Percentiles rank a stretch among this genome's conserved stretches.
phyloP scores from a whole-genome alignment of 345 rosid species.

The Limnanthes douglasii region DNA sequence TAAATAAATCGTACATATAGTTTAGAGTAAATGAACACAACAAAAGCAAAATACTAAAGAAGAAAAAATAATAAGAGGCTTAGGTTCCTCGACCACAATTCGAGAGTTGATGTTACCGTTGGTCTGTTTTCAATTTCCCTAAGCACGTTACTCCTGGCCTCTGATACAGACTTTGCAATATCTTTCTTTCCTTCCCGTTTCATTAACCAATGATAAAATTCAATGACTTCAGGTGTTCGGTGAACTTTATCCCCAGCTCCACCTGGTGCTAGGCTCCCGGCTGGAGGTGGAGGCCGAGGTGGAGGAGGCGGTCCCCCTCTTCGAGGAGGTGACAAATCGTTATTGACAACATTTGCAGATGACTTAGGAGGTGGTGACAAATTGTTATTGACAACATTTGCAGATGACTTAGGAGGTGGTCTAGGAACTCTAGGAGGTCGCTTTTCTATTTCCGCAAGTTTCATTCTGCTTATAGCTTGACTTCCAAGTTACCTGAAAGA shows the following conservation, averaged over 20 bases:
- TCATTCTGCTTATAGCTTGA: slow-evolving; percentile 44
- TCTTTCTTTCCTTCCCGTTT: slow-evolving; percentile 96
- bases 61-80: too few species aligned
- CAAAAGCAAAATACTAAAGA: too few species aligned
- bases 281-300: slow-evolving; percentile 68
- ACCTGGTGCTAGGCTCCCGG: slow-evolving; percentile 74
- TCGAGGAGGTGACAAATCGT: slow-evolving; percentile 31
- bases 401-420: slow-evolving; percentile 71
- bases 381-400: slow-evolving; percentile 15
- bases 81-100: too few species aligned
- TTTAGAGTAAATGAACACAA: too few species aligned
- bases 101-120: too few species aligned
- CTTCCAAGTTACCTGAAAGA: too few species aligned
- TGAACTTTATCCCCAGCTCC: slow-evolving; percentile 77
- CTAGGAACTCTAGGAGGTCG: slow-evolving; percentile 75
- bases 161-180: too few species aligned
- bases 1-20: too few species aligned
- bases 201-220: slow-evolving; percentile 90
- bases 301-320: slow-evolving; percentile 39
- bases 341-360: too few species aligned
- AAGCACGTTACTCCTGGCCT: too few species aligned
- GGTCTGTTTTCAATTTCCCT: too few species aligned
- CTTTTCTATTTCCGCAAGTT: slow-evolving; percentile 63
- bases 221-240: slow-evolving; percentile 87
- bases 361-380: slow-evolving; percentile 35